Evolutionary conservation across 768 basidiomycete genomes (phyloP).

Genomic region (Russula sp.): DNA sequence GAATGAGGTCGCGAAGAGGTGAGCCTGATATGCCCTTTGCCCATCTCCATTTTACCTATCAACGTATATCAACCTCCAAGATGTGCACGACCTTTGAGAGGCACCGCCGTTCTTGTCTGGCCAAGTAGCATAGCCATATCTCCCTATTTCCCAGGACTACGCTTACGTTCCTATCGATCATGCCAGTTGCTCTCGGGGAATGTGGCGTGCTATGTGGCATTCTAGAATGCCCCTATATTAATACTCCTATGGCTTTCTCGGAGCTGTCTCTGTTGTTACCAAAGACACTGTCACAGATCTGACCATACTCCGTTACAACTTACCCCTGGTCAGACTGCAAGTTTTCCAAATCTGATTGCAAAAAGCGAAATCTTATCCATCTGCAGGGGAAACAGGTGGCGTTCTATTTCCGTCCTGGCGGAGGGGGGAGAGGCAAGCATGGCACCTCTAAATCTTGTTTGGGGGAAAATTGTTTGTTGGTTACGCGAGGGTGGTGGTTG

Average conservation of each 20-base stretch:
- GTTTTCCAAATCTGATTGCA: no score
- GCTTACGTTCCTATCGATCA: not conserved
- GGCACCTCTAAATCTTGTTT: no score
- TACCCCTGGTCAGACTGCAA: no score
- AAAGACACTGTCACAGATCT: not conserved
- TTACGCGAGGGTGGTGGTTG: no score
- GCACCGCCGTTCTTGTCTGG: constrained; percentile 2
- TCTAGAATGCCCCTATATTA: not conserved
- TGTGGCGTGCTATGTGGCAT: not conserved
- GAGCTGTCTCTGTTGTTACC: not conserved
- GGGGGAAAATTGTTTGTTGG: no score
- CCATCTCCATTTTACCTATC: not conserved
- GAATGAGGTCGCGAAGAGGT: constrained; percentile 17
- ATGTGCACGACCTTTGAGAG: constrained; percentile 5
- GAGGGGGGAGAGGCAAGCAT: no score
- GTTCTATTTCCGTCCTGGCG: no score
- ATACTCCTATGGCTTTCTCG: not conserved
- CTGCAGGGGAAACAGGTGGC: no score
- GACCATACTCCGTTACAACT: no score
- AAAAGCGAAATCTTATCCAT: no score
- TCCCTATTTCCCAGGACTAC: not conserved
- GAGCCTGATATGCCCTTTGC: not conserved
- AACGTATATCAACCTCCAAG: not conserved
- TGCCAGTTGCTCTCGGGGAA: not conserved
- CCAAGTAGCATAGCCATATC: not conserved